Evolutionary conservation across 495 filamentous ascomycete genomes (phyloP).

Genomic region (Neurospora pannonica): DNA sequence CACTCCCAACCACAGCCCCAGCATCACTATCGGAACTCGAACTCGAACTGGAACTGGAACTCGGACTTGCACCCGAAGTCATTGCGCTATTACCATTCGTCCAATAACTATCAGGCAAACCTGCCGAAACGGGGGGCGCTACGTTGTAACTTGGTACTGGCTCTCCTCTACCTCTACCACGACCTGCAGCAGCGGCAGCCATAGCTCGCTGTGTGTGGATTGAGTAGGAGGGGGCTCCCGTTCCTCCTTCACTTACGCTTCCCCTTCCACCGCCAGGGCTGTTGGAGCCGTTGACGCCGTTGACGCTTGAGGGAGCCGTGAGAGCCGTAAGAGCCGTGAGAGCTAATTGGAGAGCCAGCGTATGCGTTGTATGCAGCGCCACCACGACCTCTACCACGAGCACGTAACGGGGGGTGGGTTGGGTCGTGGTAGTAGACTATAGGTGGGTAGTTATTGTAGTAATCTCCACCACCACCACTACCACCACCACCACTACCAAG

Average conservation of each 20-base stretch:
- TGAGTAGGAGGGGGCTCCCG: not conserved
- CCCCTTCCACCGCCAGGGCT: not conserved
- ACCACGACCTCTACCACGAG: not conserved
- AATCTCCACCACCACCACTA: no score
- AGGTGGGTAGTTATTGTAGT: no score
- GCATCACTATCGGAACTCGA: not conserved
- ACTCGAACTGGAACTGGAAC: not conserved
- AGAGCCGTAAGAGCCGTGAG: no score
- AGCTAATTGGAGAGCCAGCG: not conserved
- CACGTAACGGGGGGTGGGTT: not conserved
- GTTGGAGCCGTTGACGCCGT: not conserved
- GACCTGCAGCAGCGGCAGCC: not conserved
- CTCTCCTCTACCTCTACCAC: not conserved
- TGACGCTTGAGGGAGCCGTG: no score
- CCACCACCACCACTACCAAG: no score
- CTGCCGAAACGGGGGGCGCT: not conserved
- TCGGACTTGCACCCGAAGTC: not conserved
- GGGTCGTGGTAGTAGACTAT: not conserved
- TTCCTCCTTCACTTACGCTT: not conserved
- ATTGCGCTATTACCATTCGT: not conserved
- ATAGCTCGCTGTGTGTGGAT: not conserved
- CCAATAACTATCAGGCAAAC: not conserved
- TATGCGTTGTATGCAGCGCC: not conserved
- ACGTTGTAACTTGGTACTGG: not conserved
- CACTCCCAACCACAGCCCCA: not conserved